Evolutionary conservation across 148 eudicot species (phyloP), one percentile per base, ranked within the genome.

Genomic region (Rheum nobile): DNA sequence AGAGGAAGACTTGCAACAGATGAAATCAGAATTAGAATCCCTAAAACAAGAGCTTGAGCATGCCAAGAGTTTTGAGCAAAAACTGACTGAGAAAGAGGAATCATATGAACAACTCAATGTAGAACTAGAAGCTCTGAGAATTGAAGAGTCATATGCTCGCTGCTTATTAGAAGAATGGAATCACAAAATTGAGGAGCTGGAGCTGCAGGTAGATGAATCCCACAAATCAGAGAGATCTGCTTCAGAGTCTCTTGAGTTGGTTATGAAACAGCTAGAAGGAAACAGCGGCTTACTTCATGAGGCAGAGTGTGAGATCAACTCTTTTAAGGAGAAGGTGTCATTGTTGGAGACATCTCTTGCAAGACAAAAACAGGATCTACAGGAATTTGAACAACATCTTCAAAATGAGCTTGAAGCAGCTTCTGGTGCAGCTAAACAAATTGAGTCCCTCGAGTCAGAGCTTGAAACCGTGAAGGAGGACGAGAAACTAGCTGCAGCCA

Each of bases 71-170:
- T 80, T 77, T 3, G 86, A 90, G 77, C 80, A 84, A 63, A 86
- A 82, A 72, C 75, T 87, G 37, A 39, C 74, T 41, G 85, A 87
- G 61, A 84, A 80, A 72, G 98, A 93, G 71, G 85, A 78, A 73
- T 76, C 83, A 19, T 72, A 84, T 44, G 96, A 95, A 82, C 89
- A 88, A 38, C 89, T 90, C 67, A 85, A 82, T 77, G 85, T 88
- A 21, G 96, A 92, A 38, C 74, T 90, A 77, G 97, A 92, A 80
- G 96, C 97, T 70, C 90, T 89, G 10, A 88, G 81, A 75, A 84
- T 90, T 87, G 86, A 88, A 13, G 91, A 88, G 73, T 90, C 91
- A 16, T 88, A 90, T 57, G 86, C 93, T 2, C 83, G 75, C 57
- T 85, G 80, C 74, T 76, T 87, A 67, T 80, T 84, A 54, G 89